Conservation (phyloP, 805 yeast species). For the Zygosaccharomyces kombuchaensis region DNA sequence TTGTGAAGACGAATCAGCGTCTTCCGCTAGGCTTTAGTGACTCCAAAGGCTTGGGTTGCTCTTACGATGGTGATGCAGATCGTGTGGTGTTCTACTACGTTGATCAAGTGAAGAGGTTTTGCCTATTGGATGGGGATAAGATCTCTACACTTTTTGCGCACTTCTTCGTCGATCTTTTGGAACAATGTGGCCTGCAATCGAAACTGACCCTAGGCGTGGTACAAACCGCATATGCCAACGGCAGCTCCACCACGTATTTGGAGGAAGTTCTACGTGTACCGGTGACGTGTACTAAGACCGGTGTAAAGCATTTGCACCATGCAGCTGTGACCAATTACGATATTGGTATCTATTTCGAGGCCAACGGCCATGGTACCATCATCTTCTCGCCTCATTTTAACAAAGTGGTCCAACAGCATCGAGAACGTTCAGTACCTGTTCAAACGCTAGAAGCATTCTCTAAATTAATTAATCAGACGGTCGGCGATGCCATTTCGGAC, state of each 20-base stretch:
- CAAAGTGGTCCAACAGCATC: slow-evolving; percentile 38
- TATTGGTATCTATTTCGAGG: slow-evolving; percentile 93
- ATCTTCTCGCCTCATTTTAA: slow-evolving; percentile 59
- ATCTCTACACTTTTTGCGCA: slow-evolving; percentile 80
- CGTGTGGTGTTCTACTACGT: slow-evolving; percentile 78
- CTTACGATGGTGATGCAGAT: slow-evolving; percentile 98
- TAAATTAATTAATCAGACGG: slow-evolving; percentile 85
- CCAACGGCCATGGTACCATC: slow-evolving; percentile 99
- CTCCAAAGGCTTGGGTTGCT: slow-evolving; percentile 53
- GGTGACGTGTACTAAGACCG: slow-evolving; percentile 87
- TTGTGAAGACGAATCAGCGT: slow-evolving; percentile 81
- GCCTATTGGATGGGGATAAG: slow-evolving; percentile 86
- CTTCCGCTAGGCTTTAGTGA: slow-evolving; percentile 56
- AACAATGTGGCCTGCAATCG: slow-evolving; percentile 40
- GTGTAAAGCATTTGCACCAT: slow-evolving; percentile 94
- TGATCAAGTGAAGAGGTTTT: slow-evolving; percentile 39
- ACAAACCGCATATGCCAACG: slow-evolving; percentile 98
- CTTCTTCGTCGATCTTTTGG: slow-evolving; percentile 51
- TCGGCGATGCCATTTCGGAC: slow-evolving; percentile 98
- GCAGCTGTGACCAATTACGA: slow-evolving; percentile 76
- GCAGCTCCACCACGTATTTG: slow-evolving; percentile 75
- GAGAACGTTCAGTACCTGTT: slow-evolving; percentile 37
- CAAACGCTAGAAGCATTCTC: slow-evolving; percentile 56
- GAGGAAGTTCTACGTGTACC: slow-evolving; percentile 60
- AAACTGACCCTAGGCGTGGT: slow-evolving; percentile 67